Base-by-base conservation (phyloP, 23 red algal species). In the Gracilaria gracilis region DNA sequence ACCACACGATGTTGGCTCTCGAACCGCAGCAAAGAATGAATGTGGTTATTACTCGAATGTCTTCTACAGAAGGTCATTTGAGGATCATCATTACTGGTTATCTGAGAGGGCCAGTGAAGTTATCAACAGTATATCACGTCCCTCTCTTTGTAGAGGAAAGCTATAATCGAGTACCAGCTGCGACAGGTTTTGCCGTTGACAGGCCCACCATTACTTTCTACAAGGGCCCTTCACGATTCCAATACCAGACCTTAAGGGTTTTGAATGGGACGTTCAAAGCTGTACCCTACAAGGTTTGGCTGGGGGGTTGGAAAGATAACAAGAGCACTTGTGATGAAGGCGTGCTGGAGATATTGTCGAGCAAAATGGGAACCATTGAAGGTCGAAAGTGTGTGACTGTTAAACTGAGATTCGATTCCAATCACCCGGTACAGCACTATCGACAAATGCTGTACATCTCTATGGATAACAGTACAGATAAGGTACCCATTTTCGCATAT, bases 141-240 rank as follows among this genome's bases (percentile, higher is more conserved):
- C 84, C 84, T 74, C 84, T 87, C 39, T 74, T 59, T 17, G 66
- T 87, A 4, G 84, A 87, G 23, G 46, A 55, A 53, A 55, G 33
- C 13, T 21, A 19, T 2, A 87, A 61, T 67, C 84, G 64, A 14
- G n/a, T 67, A 17, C 47, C 53, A 59, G 79, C 54, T 20, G 54
- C 58, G 28, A 57, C 75, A 1, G 75, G 49, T 42, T 90, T 90
- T 37, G 57, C 72, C 0, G 75, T 90, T 32, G 74, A 90, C 33
- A 90, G 87, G 39, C 87, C 87, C 13, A 80, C 71, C 8, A 59
- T 90, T 23, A 67, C 87, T 38, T 90, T 80, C 54, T 90, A 90
- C 57, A 81, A 67, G 4, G 21, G 17, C 21, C 40, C 2, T 2
- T 62, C 50, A 36, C 25, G 71, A 47, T 58, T 35, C 31, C 61